Percentiles rank a stretch among this genome's conserved stretches.
Evolutionary conservation across 805 yeast species (phyloP).

Genomic region (Pichia heedii): DNA sequence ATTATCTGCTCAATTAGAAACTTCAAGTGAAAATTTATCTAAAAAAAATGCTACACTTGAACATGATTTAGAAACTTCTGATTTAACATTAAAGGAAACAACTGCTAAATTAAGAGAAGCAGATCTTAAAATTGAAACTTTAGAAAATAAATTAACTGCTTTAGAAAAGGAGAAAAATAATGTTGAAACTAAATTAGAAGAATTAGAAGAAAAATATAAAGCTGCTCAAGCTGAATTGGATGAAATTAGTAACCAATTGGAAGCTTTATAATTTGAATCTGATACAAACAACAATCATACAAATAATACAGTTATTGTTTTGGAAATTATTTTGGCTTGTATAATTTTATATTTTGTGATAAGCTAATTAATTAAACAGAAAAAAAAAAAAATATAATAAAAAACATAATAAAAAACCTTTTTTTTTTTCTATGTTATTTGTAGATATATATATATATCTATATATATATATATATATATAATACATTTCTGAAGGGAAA

Average conservation of each 20-base stretch:
- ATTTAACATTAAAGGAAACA: conserved; percentile 83
- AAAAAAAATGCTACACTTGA: conserved; percentile 85
- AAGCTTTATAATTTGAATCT: conserved; percentile 40
- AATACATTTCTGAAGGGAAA: too few relatives aligned
- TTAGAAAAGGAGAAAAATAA: conserved; percentile 88
- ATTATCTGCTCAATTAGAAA: conserved; percentile 79
- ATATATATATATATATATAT: too few relatives aligned
- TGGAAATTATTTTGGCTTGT: conserved; percentile 12
- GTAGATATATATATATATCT: too few relatives aligned
- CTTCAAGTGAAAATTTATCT: conserved; percentile 83
- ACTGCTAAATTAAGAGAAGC: conserved; percentile 91
- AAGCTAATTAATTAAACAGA: too few relatives aligned
- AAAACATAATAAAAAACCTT: too few relatives aligned
- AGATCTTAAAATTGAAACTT: conserved; percentile 92
- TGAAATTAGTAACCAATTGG: conserved; percentile 93
- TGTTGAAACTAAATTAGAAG: conserved; percentile 86
- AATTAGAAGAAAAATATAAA: conserved; percentile 69
- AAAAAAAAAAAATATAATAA: too few relatives aligned
- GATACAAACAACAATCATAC: not conserved
- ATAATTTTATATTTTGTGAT: conserved; percentile 13
- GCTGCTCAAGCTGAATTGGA: conserved; percentile 90
- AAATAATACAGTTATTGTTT: not conserved
- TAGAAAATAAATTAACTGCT: conserved; percentile 88
- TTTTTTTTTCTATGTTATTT: too few relatives aligned
- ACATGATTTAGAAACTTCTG: conserved; percentile 85